Percentiles rank a stretch among this genome's conserved stretches.
phyloP scores from a whole-genome alignment of 2,329 filamentous ascomycete species.

The Ascochyta clinopodiicola region DNA sequence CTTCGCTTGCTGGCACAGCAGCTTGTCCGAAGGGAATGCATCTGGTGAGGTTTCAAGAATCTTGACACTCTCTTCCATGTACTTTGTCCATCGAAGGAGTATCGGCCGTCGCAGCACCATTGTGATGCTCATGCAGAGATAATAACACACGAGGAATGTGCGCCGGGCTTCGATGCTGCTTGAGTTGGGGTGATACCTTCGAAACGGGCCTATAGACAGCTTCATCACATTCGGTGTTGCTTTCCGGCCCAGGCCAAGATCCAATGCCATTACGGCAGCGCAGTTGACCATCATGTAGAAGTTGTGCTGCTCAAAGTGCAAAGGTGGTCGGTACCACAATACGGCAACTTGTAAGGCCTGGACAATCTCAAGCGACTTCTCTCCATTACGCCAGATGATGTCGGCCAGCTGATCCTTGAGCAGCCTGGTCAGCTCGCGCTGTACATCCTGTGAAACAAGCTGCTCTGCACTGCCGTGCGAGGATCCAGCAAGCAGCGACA shows the following conservation, averaged over 20 bases:
- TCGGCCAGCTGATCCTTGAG: slow-evolving; percentile 77
- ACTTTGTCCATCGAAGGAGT: slow-evolving; percentile 66
- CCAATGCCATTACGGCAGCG: slow-evolving; percentile 80
- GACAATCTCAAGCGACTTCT: slow-evolving; percentile 83
- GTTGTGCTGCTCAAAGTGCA: slow-evolving; percentile 84
- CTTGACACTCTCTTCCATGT: slow-evolving; percentile 68
- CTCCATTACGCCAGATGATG: slow-evolving; percentile 73
- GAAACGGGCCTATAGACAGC: slow-evolving; percentile 42
- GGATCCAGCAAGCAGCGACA: slow-evolving; percentile 63
- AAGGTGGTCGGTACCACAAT: slow-evolving; percentile 87
- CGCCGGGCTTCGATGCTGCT: slow-evolving; percentile 64
- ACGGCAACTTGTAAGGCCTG: slow-evolving; percentile 77
- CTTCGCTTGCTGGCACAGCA: slow-evolving; percentile 64
- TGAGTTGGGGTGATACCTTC: slow-evolving; percentile 51
- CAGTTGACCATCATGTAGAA: slow-evolving; percentile 88
- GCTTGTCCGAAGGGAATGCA: slow-evolving; percentile 62
- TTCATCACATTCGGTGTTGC: slow-evolving; percentile 51
- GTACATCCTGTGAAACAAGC: slow-evolving; percentile 59
- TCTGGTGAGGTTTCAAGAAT: slow-evolving; percentile 64
- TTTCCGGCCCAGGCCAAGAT: slow-evolving; percentile 76
- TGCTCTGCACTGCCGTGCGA: slow-evolving; percentile 54
- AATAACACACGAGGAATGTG: slow-evolving; percentile 68
- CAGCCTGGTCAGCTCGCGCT: slow-evolving; percentile 70
- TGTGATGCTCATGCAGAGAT: slow-evolving; percentile 63
- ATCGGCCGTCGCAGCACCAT: slow-evolving; percentile 66